Evolutionary conservation across 106 monocot species (phyloP).

Genomic region (Dioscorea zingiberensis): DNA sequence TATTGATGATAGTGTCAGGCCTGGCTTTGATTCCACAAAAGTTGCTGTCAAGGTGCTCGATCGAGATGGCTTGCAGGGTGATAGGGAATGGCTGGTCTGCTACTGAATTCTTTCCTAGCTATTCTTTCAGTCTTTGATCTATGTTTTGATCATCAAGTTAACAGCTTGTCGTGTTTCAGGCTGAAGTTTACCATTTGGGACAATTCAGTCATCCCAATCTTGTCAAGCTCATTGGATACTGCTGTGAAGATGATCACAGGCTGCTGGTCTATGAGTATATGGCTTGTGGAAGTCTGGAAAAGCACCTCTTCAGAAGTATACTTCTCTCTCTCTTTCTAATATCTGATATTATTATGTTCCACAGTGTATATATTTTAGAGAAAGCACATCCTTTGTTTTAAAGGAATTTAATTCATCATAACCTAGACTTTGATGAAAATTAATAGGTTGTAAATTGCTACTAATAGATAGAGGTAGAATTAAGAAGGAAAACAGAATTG

Average conservation of each 20-base stretch:
- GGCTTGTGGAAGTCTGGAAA: constrained; percentile 71
- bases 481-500: no score
- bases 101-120: no score
- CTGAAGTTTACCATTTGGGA: constrained; percentile 76
- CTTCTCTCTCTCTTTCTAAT: background rate
- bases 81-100: constrained; percentile 76
- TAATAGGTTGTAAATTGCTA: no score
- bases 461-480: no score
- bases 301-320: constrained; percentile 70
- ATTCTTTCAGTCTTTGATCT: no score
- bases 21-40: constrained; percentile 46
- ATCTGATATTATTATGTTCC: no score
- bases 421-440: no score
- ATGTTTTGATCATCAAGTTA: no score
- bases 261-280: constrained; percentile 71
- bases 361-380: no score
- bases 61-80: constrained; percentile 67
- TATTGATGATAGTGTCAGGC: constrained; percentile 63
- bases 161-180: constrained; percentile 18
- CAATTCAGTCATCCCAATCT: constrained; percentile 74
- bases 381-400: no score
- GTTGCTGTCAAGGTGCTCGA: constrained; percentile 84
- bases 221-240: constrained; percentile 73
- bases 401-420: no score
- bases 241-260: constrained; percentile 60